These are phyloP conservation scores for Lecanoromycetidae sp. DNA, from an alignment of 2,329 filamentous ascomycete species.

Conservation along the genomic window DNA sequence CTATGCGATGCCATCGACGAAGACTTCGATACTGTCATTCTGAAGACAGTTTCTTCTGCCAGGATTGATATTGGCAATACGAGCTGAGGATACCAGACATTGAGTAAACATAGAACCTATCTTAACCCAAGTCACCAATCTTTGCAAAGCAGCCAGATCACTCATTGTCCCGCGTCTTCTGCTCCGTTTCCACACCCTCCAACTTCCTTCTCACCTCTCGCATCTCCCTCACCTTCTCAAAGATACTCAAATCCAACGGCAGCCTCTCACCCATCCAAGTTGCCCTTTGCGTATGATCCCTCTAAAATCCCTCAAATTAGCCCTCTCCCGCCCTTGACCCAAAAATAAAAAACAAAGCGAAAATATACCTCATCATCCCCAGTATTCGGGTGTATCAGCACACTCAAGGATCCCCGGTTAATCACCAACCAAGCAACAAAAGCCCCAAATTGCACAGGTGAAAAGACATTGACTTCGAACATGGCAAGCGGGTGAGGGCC, in stretches of 20 bases:
- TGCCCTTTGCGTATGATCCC: constrained; percentile 36
- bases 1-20: too few relatives aligned
- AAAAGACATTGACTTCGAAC: constrained; percentile 88
- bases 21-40: too few relatives aligned
- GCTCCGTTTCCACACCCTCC: background rate
- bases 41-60: too few relatives aligned
- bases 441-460: constrained; percentile 75
- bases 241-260: constrained; percentile 31
- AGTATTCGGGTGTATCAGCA: constrained; percentile 72
- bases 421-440: constrained; percentile 78
- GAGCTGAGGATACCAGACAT: too few relatives aligned
- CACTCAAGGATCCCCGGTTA: constrained; percentile 68
- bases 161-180: background rate
- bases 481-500: constrained; percentile 76
- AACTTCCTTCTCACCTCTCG: constrained; percentile 17
- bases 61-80: too few relatives aligned
- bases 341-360: too few relatives aligned
- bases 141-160: too few relatives aligned
- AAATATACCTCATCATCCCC: constrained; percentile 39
- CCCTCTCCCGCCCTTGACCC: background rate
- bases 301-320: constrained; percentile 20
- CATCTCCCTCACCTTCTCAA: constrained; percentile 24
- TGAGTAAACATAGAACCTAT: too few relatives aligned
- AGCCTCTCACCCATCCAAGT: constrained; percentile 36
- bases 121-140: too few relatives aligned